Evolutionary conservation across 192 early-diverging fungal species (phyloP).

Genomic region (Backusella tuberculispora): DNA sequence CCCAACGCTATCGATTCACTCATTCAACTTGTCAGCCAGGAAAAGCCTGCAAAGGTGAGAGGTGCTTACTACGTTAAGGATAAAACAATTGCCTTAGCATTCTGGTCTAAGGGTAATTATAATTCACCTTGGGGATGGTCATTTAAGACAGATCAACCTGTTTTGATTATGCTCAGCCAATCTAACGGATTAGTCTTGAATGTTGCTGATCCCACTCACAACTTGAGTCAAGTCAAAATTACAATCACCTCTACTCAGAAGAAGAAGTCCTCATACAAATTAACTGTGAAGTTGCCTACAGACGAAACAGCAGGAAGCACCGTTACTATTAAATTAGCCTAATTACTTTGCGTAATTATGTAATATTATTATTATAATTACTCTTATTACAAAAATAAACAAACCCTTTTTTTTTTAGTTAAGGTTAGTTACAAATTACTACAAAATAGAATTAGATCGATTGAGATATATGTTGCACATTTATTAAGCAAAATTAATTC

Average conservation of each 20-base stretch:
- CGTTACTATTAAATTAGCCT: conserved; percentile 4
- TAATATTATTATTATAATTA: not conserved
- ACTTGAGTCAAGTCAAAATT: conserved; percentile 9
- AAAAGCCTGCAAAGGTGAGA: not conserved
- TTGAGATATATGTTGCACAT: not conserved
- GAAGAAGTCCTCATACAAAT: not conserved
- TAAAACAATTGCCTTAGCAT: conserved; percentile 18
- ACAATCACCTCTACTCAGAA: conserved; percentile 1
- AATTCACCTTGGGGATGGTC: not conserved
- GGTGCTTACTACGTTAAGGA: conserved; percentile 2
- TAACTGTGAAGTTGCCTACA: not conserved
- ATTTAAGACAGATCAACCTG: conserved; percentile 2
- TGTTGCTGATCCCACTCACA: conserved; percentile 2
- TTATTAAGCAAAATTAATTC: not conserved
- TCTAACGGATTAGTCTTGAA: not conserved
- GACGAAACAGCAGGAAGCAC: conserved; percentile 24
- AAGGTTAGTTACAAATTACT: not conserved
- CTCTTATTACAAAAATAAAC: too few species aligned
- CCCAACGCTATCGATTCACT: not conserved
- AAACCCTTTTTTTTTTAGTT: not conserved
- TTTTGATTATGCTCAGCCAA: conserved; percentile 24
- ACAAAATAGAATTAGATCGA: not conserved
- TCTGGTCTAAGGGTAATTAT: conserved; percentile 11
- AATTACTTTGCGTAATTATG: not conserved
- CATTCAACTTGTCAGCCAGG: conserved; percentile 18